Evolutionary conservation across 2,329 filamentous ascomycete species (phyloP).

Genomic region (Didymella exigua): DNA sequence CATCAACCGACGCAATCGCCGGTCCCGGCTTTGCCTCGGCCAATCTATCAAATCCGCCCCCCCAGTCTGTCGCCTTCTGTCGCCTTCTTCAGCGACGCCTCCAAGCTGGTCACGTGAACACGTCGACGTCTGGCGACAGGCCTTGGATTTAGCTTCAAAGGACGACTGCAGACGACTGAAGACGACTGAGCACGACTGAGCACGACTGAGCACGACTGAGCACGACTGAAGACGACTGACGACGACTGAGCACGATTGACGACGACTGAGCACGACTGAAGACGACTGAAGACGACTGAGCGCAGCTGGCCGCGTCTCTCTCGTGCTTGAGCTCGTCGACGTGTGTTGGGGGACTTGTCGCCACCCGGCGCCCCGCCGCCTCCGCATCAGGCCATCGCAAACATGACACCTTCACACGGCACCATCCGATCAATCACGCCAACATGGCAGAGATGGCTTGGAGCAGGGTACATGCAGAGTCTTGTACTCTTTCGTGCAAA

Average conservation of each 20-base stretch:
- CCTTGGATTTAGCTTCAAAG: too few relatives aligned
- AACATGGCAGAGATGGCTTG: background rate
- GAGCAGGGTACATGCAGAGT: background rate
- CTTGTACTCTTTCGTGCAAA: too few relatives aligned
- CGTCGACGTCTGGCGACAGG: constrained; percentile 1
- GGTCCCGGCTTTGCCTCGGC: background rate
- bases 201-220: too few relatives aligned
- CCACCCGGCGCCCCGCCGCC: background rate
- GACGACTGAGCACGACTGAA: too few relatives aligned
- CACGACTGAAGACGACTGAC: too few relatives aligned
- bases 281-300: too few relatives aligned
- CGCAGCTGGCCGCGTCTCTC: too few relatives aligned
- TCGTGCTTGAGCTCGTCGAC: background rate
- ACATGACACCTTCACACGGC: background rate
- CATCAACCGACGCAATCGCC: constrained; percentile 15
- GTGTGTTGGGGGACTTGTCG: background rate
- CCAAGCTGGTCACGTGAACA: constrained; percentile 8
- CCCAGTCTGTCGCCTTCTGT: constrained; percentile 5
- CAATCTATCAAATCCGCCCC: background rate
- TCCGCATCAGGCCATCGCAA: background rate
- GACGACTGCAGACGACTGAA: too few relatives aligned
- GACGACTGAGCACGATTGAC: too few relatives aligned
- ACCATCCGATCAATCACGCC: background rate
- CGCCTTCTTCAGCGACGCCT: constrained; percentile 8
- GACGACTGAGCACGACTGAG: too few relatives aligned